Base-by-base conservation (phyloP, 768 basidiomycete genomes). In the Hortiboletus campestris region DNA sequence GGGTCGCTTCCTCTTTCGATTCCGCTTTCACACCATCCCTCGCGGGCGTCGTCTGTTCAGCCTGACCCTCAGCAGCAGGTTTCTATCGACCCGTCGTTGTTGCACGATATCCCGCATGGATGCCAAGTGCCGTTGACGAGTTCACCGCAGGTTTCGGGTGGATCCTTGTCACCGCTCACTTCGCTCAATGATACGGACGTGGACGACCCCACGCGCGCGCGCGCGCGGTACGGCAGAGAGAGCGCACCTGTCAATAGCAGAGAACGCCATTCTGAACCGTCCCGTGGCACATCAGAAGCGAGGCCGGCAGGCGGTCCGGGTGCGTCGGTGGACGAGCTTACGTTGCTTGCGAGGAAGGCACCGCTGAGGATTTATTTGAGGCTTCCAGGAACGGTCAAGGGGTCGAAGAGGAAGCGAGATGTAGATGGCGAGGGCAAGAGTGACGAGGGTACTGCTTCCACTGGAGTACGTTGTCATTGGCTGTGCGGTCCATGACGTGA, bases 251-350 rank as follows among this genome's bases (percentile, higher is more conserved):
- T 25, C 25, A 6, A 25, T 25, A 25, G 25, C 13, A 8, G 9
- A 17, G 9, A 10, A 9, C 34, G 25, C 11, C 17, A 17, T 22
- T 62, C 48, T 3, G 49, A 57, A 11, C 45, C 31, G 11, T 1
- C 17, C 22, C 52, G 39, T n/a, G 43, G 31, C 3, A 17, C 22
- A 7, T 53, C 57, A 38, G 58, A 54, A 4, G n/a, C 25, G 45
- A 44, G 25, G 17, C 14, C 20, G 13, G 13, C 39, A 13, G 67
- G 68, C 16, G 68, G 68, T 0, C 64, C 64, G 6, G 34, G 35
- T 13, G 66, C 68, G 7, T 59, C 64, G 19, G 3, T 66, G 46
- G 40, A 48, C 2, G 58, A 70, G 32, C 39, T 70, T 6, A 32
- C 28, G 17, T 0, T 36, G 19, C 51, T 69, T 1, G 64, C 68